These are phyloP conservation scores for Annulohypoxylon stygium DNA, from an alignment of 495 filamentous ascomycete genomes.

Conservation along the genomic window DNA sequence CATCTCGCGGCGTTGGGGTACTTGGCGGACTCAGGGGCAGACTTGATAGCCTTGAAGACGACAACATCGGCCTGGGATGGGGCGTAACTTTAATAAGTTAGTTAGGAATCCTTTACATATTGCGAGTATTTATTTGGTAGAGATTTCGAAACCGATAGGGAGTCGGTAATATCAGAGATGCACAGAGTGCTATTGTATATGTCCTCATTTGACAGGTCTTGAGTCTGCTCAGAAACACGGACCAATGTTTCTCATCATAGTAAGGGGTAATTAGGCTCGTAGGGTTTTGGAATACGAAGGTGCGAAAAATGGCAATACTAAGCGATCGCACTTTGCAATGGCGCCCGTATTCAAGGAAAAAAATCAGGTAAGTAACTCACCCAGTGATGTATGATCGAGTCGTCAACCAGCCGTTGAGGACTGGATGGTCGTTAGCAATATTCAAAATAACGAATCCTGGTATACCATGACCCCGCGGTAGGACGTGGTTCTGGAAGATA, in stretches of 20 bases:
- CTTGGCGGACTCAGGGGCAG: constrained; percentile 80
- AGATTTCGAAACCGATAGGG: neutral
- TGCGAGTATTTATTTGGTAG: neutral
- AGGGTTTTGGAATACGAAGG: constrained; percentile 18
- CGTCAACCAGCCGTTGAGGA: constrained; percentile 91
- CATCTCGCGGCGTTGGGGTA: constrained; percentile 95
- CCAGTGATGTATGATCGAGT: constrained; percentile 94
- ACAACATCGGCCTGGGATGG: constrained; percentile 96
- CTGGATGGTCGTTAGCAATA: constrained; percentile 62
- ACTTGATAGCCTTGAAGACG: constrained; percentile 88
- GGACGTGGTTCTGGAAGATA: constrained; percentile 15
- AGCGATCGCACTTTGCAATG: constrained; percentile 31
- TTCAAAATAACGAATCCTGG: constrained; percentile 13
- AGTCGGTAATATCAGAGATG: constrained; percentile 78
- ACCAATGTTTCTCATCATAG: constrained; percentile 94
- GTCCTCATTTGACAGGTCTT: constrained; percentile 96
- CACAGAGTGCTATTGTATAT: constrained; percentile 77
- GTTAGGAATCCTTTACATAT: constrained; percentile 18
- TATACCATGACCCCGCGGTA: constrained; percentile 7
- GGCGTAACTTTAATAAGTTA: constrained; percentile 70
- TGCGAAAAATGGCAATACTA: constrained; percentile 6
- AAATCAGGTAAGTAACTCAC: constrained; percentile 68
- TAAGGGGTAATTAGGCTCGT: constrained; percentile 44
- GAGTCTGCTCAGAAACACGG: constrained; percentile 99
- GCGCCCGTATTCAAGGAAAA: constrained; percentile 50